These are phyloP conservation scores for Xylariaceae sp. DNA, from an alignment of 2,329 filamentous ascomycete species.

Conservation along the genomic window DNA sequence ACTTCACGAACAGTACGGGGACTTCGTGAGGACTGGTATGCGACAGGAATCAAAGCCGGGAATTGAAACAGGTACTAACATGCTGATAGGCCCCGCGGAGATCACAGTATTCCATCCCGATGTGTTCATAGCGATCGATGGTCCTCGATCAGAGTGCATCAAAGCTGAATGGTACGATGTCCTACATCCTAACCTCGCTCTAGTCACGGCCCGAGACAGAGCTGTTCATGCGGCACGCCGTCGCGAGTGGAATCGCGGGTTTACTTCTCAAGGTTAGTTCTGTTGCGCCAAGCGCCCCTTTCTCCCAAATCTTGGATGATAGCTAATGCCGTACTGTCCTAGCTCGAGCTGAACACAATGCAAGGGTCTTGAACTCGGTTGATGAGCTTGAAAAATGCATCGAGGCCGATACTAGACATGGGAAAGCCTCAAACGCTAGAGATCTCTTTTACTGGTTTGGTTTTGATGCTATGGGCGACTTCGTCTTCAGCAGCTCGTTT, in stretches of 20 bases:
- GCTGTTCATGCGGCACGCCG: conserved; percentile 31
- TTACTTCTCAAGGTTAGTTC: conserved; percentile 29
- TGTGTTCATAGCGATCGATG: conserved; percentile 33
- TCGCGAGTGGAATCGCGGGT: conserved; percentile 33
- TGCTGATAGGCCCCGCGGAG: conserved; percentile 29
- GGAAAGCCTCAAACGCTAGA: conserved; percentile 10
- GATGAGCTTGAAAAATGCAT: conserved; percentile 30
- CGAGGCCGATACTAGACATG: conserved; percentile 20
- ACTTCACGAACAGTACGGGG: conserved; percentile 33
- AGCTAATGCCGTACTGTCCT: no score
- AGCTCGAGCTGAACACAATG: conserved; percentile 26
- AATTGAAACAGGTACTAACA: neutral
- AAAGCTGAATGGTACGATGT: conserved; percentile 40
- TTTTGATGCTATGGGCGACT: conserved; percentile 35
- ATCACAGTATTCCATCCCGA: conserved; percentile 37
- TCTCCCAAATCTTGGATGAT: no score
- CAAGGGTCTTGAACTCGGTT: conserved; percentile 10
- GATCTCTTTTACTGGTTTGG: conserved; percentile 6
- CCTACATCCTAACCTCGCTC: conserved; percentile 27
- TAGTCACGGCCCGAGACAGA: conserved; percentile 32
- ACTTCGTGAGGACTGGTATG: conserved; percentile 37
- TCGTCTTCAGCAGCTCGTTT: conserved; percentile 5
- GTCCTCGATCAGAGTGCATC: conserved; percentile 33
- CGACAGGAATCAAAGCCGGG: neutral
- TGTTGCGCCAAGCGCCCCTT: no score